Percentiles rank a stretch among this genome's conserved stretches.
phyloP scores from a whole-genome alignment of 305 asterid genomes.

The Lippia alba region DNA sequence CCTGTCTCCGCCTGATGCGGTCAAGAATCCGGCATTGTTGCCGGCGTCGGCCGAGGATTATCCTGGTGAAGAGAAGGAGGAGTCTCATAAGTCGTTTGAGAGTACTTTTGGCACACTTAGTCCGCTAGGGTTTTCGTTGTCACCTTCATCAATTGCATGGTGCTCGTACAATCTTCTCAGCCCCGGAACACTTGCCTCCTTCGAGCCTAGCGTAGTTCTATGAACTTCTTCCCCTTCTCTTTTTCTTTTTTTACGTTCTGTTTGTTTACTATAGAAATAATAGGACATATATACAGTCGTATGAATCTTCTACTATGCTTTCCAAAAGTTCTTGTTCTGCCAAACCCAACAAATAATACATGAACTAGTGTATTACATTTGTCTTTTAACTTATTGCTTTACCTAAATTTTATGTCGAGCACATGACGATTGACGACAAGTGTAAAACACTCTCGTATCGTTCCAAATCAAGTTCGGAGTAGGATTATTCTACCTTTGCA shows the following conservation, averaged over 20 bases:
- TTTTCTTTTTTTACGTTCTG: neutral
- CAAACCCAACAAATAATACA: no score
- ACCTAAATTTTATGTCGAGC: no score
- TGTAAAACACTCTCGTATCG: no score
- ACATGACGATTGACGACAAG: no score
- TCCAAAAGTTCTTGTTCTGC: no score
- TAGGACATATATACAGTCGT: no score
- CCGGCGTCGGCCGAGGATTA: slow-evolving; percentile 15
- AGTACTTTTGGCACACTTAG: slow-evolving; percentile 36
- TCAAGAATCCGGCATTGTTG: neutral
- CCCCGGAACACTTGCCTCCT: slow-evolving; percentile 46
- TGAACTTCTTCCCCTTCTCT: neutral
- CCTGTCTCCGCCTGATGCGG: slow-evolving; percentile 34
- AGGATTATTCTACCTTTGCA: no score
- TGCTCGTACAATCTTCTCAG: slow-evolving; percentile 56
- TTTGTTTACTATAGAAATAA: no score
- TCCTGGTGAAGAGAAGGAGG: slow-evolving; percentile 30
- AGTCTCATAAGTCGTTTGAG: slow-evolving; percentile 32
- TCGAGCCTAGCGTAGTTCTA: slow-evolving; percentile 38
- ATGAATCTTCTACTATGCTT: no score
- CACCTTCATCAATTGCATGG: slow-evolving; percentile 59
- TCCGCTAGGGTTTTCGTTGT: slow-evolving; percentile 48
- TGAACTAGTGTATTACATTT: no score
- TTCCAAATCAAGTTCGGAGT: no score
- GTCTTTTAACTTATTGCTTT: no score